Conservation (phyloP, 352 stramenopile species). For the Albugo laibachii region DNA sequence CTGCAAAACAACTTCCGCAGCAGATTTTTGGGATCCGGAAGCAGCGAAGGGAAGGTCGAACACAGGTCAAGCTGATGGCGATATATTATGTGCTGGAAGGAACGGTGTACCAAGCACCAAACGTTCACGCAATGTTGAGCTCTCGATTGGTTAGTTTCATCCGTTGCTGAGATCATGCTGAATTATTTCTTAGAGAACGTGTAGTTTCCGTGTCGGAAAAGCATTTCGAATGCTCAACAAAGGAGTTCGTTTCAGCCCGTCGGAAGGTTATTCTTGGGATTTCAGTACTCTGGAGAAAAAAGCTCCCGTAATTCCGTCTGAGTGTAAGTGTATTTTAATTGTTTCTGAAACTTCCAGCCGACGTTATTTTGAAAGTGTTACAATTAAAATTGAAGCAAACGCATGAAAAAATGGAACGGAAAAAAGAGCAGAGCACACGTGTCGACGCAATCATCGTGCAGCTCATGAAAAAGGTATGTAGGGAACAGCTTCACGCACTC, state of each 20-base stretch:
- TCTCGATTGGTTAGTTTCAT: constrained; percentile 42
- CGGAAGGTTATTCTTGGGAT: constrained; percentile 72
- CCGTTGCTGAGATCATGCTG: background rate
- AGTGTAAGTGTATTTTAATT: constrained; percentile 22
- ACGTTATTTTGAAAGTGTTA: constrained; percentile 20
- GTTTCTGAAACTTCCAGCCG: background rate
- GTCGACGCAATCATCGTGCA: constrained; percentile 70
- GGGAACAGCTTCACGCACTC: background rate
- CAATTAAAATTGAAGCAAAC: constrained; percentile 77
- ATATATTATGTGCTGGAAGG: constrained; percentile 81
- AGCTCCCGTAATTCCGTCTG: constrained; percentile 59
- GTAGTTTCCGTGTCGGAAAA: constrained; percentile 69
- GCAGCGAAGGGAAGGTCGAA: constrained; percentile 52
- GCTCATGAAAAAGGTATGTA: constrained; percentile 47
- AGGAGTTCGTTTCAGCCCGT: constrained; percentile 68
- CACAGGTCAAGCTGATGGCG: constrained; percentile 56
- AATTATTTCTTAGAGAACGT: constrained; percentile 43
- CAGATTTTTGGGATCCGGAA: constrained; percentile 78
- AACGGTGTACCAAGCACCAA: constrained; percentile 72
- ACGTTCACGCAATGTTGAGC: constrained; percentile 77
- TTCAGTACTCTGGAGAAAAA: constrained; percentile 77
- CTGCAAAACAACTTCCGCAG: constrained; percentile 67
- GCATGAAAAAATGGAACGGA: constrained; percentile 73
- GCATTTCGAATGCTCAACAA: constrained; percentile 52
- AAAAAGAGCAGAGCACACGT: constrained; percentile 61